These are phyloP conservation scores for Pichia rugopelliculosa DNA, from an alignment of 805 yeast species.

Conservation along the genomic window DNA sequence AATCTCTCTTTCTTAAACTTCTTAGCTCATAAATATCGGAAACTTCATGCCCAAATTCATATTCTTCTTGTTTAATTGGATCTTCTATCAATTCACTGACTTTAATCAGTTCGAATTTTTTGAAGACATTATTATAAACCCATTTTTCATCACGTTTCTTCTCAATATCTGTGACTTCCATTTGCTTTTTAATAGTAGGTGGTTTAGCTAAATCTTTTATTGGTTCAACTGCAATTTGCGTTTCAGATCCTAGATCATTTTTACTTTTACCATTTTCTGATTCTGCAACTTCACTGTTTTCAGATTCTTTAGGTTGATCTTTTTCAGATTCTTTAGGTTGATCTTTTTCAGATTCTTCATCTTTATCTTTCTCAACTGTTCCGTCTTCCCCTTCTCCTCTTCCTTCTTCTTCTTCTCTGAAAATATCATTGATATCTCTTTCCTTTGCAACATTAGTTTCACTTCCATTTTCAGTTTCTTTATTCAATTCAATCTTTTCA, in stretches of 20 bases:
- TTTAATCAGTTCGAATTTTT: constrained; percentile 4
- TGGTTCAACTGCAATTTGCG: not conserved
- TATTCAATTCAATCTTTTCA: too few relatives aligned
- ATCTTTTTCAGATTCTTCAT: not conserved
- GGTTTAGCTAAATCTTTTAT: not conserved
- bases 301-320: not conserved
- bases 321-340: not conserved
- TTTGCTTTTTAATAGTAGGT: not conserved
- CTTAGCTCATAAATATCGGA: constrained; percentile 23
- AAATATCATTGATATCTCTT: not conserved
- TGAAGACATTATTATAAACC: constrained; percentile 7
- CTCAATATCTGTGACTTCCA: constrained; percentile 4
- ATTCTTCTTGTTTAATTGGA: constrained; percentile 5
- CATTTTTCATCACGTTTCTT: constrained; percentile 6
- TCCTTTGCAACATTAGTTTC: not conserved
- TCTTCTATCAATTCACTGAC: constrained; percentile 4
- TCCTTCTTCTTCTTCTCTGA: not conserved
- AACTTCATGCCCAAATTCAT: constrained; percentile 11
- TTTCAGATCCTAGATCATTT: not conserved
- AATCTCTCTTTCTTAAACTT: constrained; percentile 31
- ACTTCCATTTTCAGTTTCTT: not conserved
- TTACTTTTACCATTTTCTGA: too few relatives aligned
- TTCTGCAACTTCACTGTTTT: not conserved
- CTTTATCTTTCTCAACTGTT: not conserved
- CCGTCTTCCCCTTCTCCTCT: not conserved